These are phyloP conservation scores for Nidula niveotomentosa DNA, from an alignment of 1,284 basidiomycete genomes.

Conservation along the genomic window DNA sequence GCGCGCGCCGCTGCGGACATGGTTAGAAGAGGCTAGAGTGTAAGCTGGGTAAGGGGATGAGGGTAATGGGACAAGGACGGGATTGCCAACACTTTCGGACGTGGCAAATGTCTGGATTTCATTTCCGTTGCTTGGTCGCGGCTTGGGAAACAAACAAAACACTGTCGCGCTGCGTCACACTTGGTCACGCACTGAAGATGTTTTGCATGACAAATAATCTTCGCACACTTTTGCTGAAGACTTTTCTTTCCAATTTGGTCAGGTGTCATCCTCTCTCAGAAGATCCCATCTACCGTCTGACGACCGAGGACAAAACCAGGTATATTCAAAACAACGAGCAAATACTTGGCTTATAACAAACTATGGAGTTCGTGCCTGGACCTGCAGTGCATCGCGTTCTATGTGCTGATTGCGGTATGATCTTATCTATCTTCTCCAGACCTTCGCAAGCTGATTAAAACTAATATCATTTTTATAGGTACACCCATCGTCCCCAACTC, in stretches of 20 bases:
- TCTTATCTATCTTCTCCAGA: neutral
- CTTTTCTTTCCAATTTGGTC: no score
- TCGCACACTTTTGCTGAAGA: no score
- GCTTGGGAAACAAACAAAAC: neutral
- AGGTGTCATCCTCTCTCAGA: no score
- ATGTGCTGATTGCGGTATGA: constrained; percentile 80
- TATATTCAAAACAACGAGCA: no score
- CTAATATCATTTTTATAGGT: constrained; percentile 40
- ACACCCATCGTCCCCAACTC: constrained; percentile 96
- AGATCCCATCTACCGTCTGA: no score
- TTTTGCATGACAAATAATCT: no score
- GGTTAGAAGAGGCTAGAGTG: constrained; percentile 1
- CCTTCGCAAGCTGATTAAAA: constrained; percentile 4
- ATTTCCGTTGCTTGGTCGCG: neutral
- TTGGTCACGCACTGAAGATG: no score
- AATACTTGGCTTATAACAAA: neutral
- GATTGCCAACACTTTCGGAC: neutral
- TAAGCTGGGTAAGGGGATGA: neutral
- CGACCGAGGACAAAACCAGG: no score
- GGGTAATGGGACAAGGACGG: neutral
- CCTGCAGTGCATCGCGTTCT: constrained; percentile 76
- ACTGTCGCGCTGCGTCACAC: neutral
- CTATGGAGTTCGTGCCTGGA: constrained; percentile 74
- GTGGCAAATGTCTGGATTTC: neutral
- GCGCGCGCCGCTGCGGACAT: constrained; percentile 59